Evolutionary conservation across 305 asterid genomes (phyloP), one percentile per base, ranked within the genome.

Genomic region (Fraxinus platypoda): DNA sequence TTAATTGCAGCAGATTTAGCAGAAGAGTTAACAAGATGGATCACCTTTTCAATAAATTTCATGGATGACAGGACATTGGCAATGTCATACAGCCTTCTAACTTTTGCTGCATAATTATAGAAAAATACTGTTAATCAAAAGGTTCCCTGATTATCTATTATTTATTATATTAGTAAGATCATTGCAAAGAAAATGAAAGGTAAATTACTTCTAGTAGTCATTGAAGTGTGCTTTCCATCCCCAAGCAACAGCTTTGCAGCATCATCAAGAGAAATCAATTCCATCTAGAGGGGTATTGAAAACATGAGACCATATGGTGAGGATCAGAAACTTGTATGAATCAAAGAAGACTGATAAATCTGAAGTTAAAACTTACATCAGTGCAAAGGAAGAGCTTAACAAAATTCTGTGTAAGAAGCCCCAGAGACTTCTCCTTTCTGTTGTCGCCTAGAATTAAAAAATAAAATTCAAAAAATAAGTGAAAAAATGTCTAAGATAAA

Each of bases 211-310:
- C 97, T 89, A 31, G 95, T 90, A 43, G 95, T 93, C 95, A 93
- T 93, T n/a, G 97, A 90, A 2, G 94, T 91, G 85, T 93, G 96
- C 81, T 85, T 89, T 66, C 98, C 98, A 80, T 88, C 93, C 35
- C 98, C 98, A 46, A 95, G 94, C 93, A 95, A 86, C 78, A 95
- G 91, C 86, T 93, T 94, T 81, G 99, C 99, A 82, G 99, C 99
- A 85, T 89, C 97, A 74, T 95, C 99, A 72, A 95, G 95, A 77
- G 98, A 95, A 82, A 95, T 91, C 97, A 92, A 85, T 41, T 94
- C 95, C 93, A 93, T 89, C 99, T 95, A 78, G 43, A 83, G 35
- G 34, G 57, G 73, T 59, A 73, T 1, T 78, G 76, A 68, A 21
- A 11, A 9, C 4, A 23, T 7, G 43, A 21, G 33, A 64, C 38